Evolutionary conservation across 2,329 filamentous ascomycete species (phyloP).

Genomic region (Pseudogymnoascus sp.): DNA sequence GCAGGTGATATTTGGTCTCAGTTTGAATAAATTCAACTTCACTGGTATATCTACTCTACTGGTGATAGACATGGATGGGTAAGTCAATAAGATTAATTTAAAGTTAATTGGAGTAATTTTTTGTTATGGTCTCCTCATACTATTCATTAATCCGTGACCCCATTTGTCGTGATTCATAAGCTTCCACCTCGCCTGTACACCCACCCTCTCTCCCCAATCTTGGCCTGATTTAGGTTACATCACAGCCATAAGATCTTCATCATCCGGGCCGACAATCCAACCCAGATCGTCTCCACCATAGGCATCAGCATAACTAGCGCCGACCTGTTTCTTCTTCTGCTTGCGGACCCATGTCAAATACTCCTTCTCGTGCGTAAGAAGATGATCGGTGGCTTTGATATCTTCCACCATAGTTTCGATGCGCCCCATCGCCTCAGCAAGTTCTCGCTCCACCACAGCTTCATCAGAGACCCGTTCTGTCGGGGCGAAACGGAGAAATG

Average conservation of each 20-base stretch:
- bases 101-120: not conserved
- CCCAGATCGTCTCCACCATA: conserved; percentile 1
- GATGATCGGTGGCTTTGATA: conserved; percentile 44
- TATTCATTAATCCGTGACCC: not conserved
- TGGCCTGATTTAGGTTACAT: not conserved
- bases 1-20: too few relatives aligned
- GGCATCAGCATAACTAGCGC: conserved; percentile 41
- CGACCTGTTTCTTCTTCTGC: conserved; percentile 30
- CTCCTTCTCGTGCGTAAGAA: conserved; percentile 46
- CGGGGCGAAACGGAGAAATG: conserved; percentile 44
- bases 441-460: conserved; percentile 39
- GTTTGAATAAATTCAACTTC: not conserved
- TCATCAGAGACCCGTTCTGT: conserved; percentile 39
- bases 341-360: conserved; percentile 42
- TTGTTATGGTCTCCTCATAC: not conserved
- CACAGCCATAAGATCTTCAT: conserved; percentile 54
- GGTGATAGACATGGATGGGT: not conserved
- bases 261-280: conserved; percentile 34
- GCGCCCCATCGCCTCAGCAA: conserved; percentile 33
- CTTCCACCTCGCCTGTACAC: not conserved
- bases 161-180: conserved; percentile 1
- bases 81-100: not conserved
- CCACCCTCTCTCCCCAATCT: not conserved
- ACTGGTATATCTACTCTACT: not conserved
- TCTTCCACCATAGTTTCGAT: conserved; percentile 39